phyloP scores from a whole-genome alignment of 75 land plant genomes.

The Picea glauca region DNA sequence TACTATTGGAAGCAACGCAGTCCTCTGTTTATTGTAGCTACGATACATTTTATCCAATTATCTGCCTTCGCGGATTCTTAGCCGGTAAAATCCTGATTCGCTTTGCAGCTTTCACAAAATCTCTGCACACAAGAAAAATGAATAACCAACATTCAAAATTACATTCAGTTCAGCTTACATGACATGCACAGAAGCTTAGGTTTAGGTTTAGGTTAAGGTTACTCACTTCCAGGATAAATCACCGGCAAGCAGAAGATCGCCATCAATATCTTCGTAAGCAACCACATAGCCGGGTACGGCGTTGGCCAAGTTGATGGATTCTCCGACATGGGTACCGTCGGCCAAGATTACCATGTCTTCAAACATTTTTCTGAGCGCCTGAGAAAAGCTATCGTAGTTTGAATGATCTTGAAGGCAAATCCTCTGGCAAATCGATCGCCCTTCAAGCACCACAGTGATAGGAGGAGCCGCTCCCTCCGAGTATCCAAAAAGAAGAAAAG shows the following conservation, averaged over 20 bases:
- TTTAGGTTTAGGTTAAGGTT: not conserved
- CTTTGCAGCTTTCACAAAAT: constrained; percentile 63
- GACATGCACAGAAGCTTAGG: not conserved
- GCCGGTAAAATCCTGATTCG: constrained; percentile 41
- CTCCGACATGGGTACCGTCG: not conserved
- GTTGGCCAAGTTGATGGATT: constrained; percentile 29
- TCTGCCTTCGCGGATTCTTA: constrained; percentile 7
- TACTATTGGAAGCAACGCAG: too few species aligned
- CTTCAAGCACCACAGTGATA: constrained; percentile 63
- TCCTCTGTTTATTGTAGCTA: too few species aligned
- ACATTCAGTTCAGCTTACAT: not conserved
- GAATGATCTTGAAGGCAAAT: constrained; percentile 44
- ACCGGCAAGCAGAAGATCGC: constrained; percentile 73
- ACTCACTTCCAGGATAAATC: constrained; percentile 69
- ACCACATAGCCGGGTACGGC: constrained; percentile 61
- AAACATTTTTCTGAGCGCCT: constrained; percentile 54
- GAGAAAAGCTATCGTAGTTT: constrained; percentile 52
- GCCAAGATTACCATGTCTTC: constrained; percentile 14
- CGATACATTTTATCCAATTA: too few species aligned
- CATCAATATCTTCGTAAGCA: constrained; percentile 72
- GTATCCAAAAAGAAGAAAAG: not conserved
- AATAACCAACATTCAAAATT: not conserved
- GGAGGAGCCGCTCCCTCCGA: constrained; percentile 28
- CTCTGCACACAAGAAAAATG: constrained; percentile 21
- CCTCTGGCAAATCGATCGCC: constrained; percentile 69